Evolutionary conservation across 352 stramenopile genomes (phyloP), one percentile per base, ranked within the genome.

Genomic region (Globisporangium alternatum): DNA sequence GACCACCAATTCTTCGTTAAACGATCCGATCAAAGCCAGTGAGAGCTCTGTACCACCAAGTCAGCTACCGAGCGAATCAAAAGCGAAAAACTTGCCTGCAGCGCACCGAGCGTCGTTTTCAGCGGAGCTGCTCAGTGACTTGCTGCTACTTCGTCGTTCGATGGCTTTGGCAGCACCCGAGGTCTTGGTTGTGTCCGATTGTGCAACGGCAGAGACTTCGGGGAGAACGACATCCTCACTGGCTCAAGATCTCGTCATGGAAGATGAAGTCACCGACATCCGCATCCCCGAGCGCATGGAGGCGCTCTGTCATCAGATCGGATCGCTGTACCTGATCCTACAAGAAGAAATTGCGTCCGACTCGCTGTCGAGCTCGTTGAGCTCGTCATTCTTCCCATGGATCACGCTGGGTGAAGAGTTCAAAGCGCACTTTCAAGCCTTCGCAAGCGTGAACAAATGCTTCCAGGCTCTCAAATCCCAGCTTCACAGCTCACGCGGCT

Each of bases 91-190:
- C 54, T 9, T 5, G 19, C 21, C 5, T 54, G 28, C 51, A 13
- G 2, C 2, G 22, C 39, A 19, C 30, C 39, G 56, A 21, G 55
- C 63, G 25, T n/a, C 49, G 13, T 54, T 69, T 10, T 80, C 73
- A 1, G 51, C 62, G 0, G 70, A 74, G 22, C 21, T 80, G 22
- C 43, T 78, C 3, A 72, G 39, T 33, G 73, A 80, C 22, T 19
- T 78, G 17, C 15, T 78, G 30, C 70, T 64, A 5, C 37, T 78
- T 13, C 10, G 28, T 0, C 63, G 35, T 0, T 68, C 63, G 54
- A 72, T 30, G 58, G 55, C 31, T 63, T 52, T 47, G 31, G 60
- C 13, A 45, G 71, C 51, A 69, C 65, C 25, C 19, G 33, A 35
- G 33, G 48, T 57, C 51, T 31, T 59, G 60, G 1, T 52, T 21